A percentile compares a stretch with the other conserved stretches of the same genome.
These are phyloP conservation scores for Arthroderma sp. DNA, from an alignment of 2,329 filamentous ascomycete species.

Conservation along the genomic window DNA sequence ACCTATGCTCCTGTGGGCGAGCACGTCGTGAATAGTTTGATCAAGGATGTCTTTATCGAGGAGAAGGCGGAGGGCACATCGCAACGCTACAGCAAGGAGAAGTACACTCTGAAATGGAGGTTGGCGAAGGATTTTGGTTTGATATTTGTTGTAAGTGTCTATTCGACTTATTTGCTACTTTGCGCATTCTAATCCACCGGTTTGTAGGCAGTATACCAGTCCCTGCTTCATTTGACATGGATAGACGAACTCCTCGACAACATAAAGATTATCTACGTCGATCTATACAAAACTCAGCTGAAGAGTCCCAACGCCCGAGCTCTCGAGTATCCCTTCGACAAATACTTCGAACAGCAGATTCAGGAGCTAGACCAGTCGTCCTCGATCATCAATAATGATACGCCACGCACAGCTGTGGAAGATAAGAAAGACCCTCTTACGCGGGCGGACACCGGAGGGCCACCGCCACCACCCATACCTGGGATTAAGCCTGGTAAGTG, in stretches of 20 bases:
- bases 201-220: slow-evolving; percentile 82
- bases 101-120: slow-evolving; percentile 91
- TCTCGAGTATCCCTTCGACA: slow-evolving; percentile 73
- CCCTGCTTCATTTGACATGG: slow-evolving; percentile 87
- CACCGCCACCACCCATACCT: slow-evolving; percentile 40
- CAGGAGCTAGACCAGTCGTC: slow-evolving; percentile 47
- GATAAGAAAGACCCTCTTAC: slow-evolving; percentile 35
- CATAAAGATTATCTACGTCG: slow-evolving; percentile 80
- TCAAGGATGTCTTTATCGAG: slow-evolving; percentile 94
- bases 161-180: slow-evolving; percentile 15
- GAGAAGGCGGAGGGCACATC: slow-evolving; percentile 60
- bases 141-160: slow-evolving; percentile 70
- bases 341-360: slow-evolving; percentile 90
- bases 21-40: slow-evolving; percentile 82
- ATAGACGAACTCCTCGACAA: slow-evolving; percentile 94
- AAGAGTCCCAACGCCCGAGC: slow-evolving; percentile 66
- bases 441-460: slow-evolving; percentile 37
- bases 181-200: neutral
- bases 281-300: slow-evolving; percentile 78
- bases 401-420: slow-evolving; percentile 21
- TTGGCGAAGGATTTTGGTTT: slow-evolving; percentile 82
- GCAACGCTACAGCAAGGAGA: slow-evolving; percentile 73
- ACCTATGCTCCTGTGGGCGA: slow-evolving; percentile 68
- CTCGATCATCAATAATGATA: slow-evolving; percentile 33
- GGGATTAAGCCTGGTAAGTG: slow-evolving; percentile 36